These are phyloP conservation scores for Kwoniella newhampshirensis DNA, from an alignment of 768 basidiomycete species.

Conservation along the genomic window DNA sequence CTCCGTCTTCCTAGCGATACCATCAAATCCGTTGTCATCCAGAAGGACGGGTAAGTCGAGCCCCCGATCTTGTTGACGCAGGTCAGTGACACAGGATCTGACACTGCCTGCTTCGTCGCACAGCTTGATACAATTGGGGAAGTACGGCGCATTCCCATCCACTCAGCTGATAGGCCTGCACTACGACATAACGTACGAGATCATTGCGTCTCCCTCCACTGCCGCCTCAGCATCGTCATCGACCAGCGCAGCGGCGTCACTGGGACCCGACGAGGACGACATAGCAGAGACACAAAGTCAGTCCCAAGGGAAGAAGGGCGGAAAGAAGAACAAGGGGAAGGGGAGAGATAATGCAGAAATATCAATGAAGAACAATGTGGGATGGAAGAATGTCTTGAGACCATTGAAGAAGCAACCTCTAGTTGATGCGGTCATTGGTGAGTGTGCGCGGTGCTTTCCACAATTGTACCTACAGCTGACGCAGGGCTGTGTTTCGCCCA, in stretches of 20 bases:
- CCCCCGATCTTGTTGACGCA: neutral
- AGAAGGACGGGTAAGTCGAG: conserved; percentile 66
- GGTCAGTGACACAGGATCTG: neutral
- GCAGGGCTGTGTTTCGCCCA: conserved; percentile 46
- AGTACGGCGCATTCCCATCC: conserved; percentile 77
- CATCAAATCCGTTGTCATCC: conserved; percentile 70
- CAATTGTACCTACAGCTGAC: neutral
- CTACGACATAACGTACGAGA: conserved; percentile 87
- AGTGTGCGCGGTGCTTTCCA: neutral
- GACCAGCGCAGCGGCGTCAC: neutral
- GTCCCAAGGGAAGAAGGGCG: conserved; percentile 22
- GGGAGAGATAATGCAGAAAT: conserved; percentile 60
- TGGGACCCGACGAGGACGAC: conserved; percentile 5
- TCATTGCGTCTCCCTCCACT: conserved; percentile 48
- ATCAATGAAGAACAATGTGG: conserved; percentile 55
- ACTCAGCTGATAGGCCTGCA: conserved; percentile 76
- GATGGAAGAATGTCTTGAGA: conserved; percentile 34
- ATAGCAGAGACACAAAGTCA: neutral
- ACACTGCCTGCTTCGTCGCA: neutral
- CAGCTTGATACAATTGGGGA: conserved; percentile 75
- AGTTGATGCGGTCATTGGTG: conserved; percentile 42
- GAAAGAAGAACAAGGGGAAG: conserved; percentile 58
- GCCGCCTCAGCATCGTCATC: neutral
- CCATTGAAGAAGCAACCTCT: conserved; percentile 34
- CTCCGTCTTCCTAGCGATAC: conserved; percentile 76